Evolutionary conservation across 345 rosid species (phyloP), one percentile per base, ranked within the genome.

Genomic region (thale cress (Arabidopsis thaliana)): DNA sequence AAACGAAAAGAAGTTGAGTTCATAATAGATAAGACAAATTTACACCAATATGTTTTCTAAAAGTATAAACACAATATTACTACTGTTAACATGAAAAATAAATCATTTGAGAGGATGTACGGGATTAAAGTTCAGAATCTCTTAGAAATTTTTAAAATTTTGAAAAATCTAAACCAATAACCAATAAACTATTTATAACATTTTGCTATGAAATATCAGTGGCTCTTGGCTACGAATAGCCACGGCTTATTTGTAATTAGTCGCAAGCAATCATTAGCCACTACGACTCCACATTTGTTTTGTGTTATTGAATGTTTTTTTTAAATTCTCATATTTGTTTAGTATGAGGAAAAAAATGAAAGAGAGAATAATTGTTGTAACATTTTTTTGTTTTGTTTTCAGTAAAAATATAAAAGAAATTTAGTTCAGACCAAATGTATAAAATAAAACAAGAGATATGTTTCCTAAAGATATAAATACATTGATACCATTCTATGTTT

Each of bases 381-480:
- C 14, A 13, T 14, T 3, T 5, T 5, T 13, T 4, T 44, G 6
- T 13, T 4, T 13, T 13, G 0, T 44, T 44, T 13, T 14, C 49
- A 14, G 49, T 44, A 44, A 44, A 7, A 4, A 12, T 5, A 16
- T 42, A 12, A 5, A 4, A 13, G 22, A 45, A n/a, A 45, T 2
- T 45, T 8, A 45, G 23, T n/a, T 45, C 22, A 6, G 50, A 2
- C 22, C 23, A 45, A 20, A 60, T 40, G 65, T 40, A 10, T 4
- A 7, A 42, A 42, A 61, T 13, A 23, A 60, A 61, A 61, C 9
- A 12, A 8, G 8, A 8, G 9, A 64, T 64, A 64, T 45, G 28
- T 64, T 64, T 64, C 55, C 55, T 64, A 24, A 64, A 30, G 20
- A 28, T 44, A 37, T 55, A 13, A 7, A 12, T 6, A 25, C 37